Percentiles rank a stretch among this genome's conserved stretches.
Evolutionary conservation across 2,329 filamentous ascomycete genomes (phyloP).

Genomic region (Beauveria medogensis): DNA sequence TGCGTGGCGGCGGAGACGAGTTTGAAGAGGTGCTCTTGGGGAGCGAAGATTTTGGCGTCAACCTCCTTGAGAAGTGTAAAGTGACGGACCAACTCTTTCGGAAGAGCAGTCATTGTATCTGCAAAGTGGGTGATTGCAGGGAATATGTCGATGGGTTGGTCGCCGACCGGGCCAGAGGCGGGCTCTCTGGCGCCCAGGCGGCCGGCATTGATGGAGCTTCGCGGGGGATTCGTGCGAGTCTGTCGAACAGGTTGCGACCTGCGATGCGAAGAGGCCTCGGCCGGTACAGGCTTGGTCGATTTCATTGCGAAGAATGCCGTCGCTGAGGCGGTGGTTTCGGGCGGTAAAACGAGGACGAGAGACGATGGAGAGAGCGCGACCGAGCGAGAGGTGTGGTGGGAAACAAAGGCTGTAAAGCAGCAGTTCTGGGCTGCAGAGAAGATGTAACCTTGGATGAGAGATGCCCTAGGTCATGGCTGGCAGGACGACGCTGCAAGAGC

Average conservation of each 20-base stretch:
- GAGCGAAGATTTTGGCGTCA: conserved; percentile 88
- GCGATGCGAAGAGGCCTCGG: conserved; percentile 41
- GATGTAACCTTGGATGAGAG: conserved; percentile 12
- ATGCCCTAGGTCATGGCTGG: conserved; percentile 16
- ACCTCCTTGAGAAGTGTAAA: conserved; percentile 96
- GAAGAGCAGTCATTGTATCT: conserved; percentile 83
- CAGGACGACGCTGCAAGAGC: conserved; percentile 3
- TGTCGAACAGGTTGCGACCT: conserved; percentile 58
- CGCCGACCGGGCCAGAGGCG: conserved; percentile 34
- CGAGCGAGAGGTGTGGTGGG: conserved; percentile 12
- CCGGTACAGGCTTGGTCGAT: conserved; percentile 40
- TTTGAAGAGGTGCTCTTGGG: conserved; percentile 73
- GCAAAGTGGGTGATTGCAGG: conserved; percentile 69
- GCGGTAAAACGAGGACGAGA: conserved; percentile 4
- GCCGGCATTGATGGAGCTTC: conserved; percentile 41
- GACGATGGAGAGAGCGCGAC: conserved; percentile 6
- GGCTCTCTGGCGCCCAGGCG: conserved; percentile 39
- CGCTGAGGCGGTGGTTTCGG: conserved; percentile 9
- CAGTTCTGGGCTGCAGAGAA: not conserved
- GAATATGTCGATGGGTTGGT: conserved; percentile 58
- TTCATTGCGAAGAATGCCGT: conserved; percentile 37
- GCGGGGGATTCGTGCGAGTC: conserved; percentile 55
- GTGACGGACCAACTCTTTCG: conserved; percentile 90
- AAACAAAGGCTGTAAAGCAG: not conserved
- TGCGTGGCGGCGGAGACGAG: conserved; percentile 59